Percentiles rank a stretch among this genome's conserved stretches.
Conservation (phyloP, 768 basidiomycete species). For the Lactifluus piperatus region DNA sequence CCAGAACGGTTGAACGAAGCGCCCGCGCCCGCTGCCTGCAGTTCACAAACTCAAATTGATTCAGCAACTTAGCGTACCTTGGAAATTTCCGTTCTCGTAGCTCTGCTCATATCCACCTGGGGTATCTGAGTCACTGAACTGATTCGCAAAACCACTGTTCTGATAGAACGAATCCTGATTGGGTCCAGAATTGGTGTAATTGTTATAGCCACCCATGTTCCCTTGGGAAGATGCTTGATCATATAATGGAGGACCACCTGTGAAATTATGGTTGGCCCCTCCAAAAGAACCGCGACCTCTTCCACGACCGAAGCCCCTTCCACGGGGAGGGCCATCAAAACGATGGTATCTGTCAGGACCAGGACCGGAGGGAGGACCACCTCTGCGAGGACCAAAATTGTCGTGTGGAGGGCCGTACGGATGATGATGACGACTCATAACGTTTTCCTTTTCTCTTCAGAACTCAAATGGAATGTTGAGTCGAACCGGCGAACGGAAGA, state of each 20-base stretch:
- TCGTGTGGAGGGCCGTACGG: conserved; percentile 50
- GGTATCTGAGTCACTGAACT: conserved; percentile 40
- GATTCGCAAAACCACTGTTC: conserved; percentile 50
- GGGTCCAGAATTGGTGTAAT: conserved; percentile 47
- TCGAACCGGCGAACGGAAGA: conserved; percentile 11
- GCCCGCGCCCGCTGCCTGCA: conserved; percentile 14
- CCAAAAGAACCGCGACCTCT: conserved; percentile 57
- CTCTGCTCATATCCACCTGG: conserved; percentile 47
- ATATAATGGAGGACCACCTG: conserved; percentile 47
- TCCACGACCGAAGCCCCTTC: conserved; percentile 67
- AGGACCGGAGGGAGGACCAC: conserved; percentile 21
- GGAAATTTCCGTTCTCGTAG: conserved; percentile 45
- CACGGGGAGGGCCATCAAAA: conserved; percentile 42
- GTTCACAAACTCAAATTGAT: conserved; percentile 17
- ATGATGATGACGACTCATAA: conserved; percentile 89
- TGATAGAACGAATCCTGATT: conserved; percentile 62
- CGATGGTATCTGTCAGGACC: conserved; percentile 22
- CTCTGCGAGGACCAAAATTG: conserved; percentile 18
- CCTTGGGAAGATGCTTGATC: conserved; percentile 56
- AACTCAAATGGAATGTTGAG: conserved; percentile 18
- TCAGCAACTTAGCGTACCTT: conserved; percentile 72
- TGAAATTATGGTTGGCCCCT: conserved; percentile 34
- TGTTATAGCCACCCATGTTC: conserved; percentile 59
- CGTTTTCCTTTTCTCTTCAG: conserved; percentile 21
- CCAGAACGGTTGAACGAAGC: conserved; percentile 6